A percentile compares a stretch with the other conserved stretches of the same genome.
phyloP scores from a whole-genome alignment of 2,329 filamentous ascomycete genomes.

The Alternaria panax region DNA sequence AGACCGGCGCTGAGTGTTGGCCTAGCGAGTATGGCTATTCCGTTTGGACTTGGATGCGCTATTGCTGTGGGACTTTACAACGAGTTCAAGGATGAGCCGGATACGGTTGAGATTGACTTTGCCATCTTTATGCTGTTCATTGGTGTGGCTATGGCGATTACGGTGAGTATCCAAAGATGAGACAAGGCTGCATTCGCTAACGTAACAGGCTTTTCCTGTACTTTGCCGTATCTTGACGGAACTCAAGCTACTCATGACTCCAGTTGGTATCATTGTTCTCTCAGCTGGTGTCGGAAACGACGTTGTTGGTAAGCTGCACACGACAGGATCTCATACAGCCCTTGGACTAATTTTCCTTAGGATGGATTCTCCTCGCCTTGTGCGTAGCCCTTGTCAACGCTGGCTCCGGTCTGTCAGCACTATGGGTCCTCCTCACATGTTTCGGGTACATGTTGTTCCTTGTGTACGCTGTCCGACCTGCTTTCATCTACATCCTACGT shows the following conservation, averaged over 20 bases:
- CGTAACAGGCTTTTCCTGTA: slow-evolving; percentile 74
- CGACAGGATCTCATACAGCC: background rate
- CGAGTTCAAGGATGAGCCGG: slow-evolving; percentile 68
- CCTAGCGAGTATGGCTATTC: slow-evolving; percentile 78
- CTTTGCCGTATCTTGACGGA: slow-evolving; percentile 93
- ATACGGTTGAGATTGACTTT: slow-evolving; percentile 66
- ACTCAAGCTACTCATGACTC: slow-evolving; percentile 81
- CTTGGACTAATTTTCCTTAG: slow-evolving; percentile 27
- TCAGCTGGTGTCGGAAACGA: slow-evolving; percentile 94
- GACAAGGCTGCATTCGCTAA: slow-evolving; percentile 14
- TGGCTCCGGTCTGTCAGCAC: slow-evolving; percentile 77
- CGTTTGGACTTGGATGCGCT: slow-evolving; percentile 81
- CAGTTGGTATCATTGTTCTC: slow-evolving; percentile 86
- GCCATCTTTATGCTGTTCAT: slow-evolving; percentile 78
- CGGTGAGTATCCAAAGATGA: slow-evolving; percentile 58
- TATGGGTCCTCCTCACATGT: slow-evolving; percentile 82
- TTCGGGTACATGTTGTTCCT: slow-evolving; percentile 80
- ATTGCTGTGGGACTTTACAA: slow-evolving; percentile 84
- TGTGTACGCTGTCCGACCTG: slow-evolving; percentile 73
- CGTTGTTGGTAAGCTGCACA: slow-evolving; percentile 64
- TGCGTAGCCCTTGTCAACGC: slow-evolving; percentile 95
- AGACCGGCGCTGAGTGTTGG: slow-evolving; percentile 78
- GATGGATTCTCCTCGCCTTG: slow-evolving; percentile 90
- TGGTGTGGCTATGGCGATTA: slow-evolving; percentile 92
- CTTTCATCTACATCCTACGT: slow-evolving; percentile 76